A percentile compares a stretch with the other conserved stretches of the same genome.
phyloP scores from a whole-genome alignment of 225 moss, liverwort and hornwort genomes.

The Antitrichia curtipendula region DNA sequence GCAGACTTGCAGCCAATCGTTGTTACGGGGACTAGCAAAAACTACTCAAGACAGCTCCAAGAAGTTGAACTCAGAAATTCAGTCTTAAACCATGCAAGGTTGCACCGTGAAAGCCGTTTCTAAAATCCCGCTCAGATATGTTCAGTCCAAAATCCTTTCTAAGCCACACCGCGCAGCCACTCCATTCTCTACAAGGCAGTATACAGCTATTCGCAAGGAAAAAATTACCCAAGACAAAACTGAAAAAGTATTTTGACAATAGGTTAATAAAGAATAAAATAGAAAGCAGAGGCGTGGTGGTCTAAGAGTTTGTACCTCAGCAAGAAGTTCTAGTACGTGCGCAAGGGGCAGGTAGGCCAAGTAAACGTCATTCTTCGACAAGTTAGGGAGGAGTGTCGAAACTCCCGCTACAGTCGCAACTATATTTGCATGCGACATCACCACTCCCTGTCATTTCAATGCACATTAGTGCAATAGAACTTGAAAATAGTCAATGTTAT shows the following conservation, averaged over 20 bases:
- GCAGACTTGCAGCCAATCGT: not conserved
- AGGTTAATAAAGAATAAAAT: not conserved
- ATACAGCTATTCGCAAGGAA: not conserved
- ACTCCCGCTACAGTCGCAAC: slow-evolving; percentile 79
- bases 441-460: slow-evolving; percentile 61
- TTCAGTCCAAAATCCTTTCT: not conserved
- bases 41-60: not conserved
- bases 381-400: slow-evolving; percentile 33
- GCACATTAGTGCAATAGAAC: not conserved
- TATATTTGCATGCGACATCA: slow-evolving; percentile 91
- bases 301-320: slow-evolving; percentile 36
- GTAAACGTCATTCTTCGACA: slow-evolving; percentile 49
- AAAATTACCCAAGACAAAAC: not conserved
- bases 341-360: slow-evolving; percentile 89
- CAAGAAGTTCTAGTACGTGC: slow-evolving; percentile 75
- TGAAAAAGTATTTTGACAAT: not conserved
- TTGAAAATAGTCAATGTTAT: not conserved
- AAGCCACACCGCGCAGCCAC: not conserved
- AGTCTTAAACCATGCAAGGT: not conserved
- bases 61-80: not conserved
- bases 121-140: not conserved
- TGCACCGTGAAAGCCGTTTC: not conserved
- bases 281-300: not conserved
- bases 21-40: not conserved
- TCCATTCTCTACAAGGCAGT: not conserved